Conservation (phyloP, 164 flowering plant species). For the Magnolia changhungtana region DNA sequence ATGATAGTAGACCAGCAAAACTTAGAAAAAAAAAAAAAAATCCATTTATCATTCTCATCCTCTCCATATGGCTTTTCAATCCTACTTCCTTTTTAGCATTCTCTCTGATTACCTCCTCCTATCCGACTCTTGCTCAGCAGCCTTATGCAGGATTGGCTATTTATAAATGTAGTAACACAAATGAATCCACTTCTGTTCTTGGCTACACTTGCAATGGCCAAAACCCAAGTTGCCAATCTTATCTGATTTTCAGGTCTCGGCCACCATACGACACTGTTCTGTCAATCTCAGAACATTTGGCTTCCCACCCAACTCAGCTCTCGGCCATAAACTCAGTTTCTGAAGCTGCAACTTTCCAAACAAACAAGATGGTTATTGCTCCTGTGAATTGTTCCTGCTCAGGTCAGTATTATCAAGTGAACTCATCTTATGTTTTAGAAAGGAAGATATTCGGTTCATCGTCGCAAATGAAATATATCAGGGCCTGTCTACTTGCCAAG, state of each 20-base stretch:
- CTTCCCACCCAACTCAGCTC: constrained; percentile 40
- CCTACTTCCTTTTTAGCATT: background rate
- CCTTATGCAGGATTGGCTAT: constrained; percentile 31
- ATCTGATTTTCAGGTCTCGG: constrained; percentile 52
- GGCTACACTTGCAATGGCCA: constrained; percentile 50
- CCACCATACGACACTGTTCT: constrained; percentile 45
- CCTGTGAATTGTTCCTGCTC: constrained; percentile 74
- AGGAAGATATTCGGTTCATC: constrained; percentile 20
- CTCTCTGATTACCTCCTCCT: background rate
- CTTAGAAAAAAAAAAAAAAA: no score
- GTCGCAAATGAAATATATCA: constrained; percentile 55
- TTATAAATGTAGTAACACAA: constrained; percentile 37
- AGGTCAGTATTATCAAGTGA: constrained; percentile 50
- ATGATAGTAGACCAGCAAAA: no score
- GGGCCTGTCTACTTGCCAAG: constrained; percentile 70
- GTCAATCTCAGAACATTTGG: constrained; percentile 47
- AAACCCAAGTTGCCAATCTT: constrained; percentile 40
- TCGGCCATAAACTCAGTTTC: constrained; percentile 47
- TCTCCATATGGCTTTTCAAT: background rate
- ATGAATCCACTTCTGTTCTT: constrained; percentile 22
- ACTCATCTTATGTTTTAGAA: constrained; percentile 36
- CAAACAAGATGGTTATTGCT: constrained; percentile 44
- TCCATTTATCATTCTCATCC: no score
- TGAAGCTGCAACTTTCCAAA: constrained; percentile 21
- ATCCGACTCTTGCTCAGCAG: constrained; percentile 36